Percentiles rank a stretch among this genome's conserved stretches.
Evolutionary conservation across 1,284 basidiomycete genomes (phyloP).

Genomic region (Phellopilus nigrolimitatus): DNA sequence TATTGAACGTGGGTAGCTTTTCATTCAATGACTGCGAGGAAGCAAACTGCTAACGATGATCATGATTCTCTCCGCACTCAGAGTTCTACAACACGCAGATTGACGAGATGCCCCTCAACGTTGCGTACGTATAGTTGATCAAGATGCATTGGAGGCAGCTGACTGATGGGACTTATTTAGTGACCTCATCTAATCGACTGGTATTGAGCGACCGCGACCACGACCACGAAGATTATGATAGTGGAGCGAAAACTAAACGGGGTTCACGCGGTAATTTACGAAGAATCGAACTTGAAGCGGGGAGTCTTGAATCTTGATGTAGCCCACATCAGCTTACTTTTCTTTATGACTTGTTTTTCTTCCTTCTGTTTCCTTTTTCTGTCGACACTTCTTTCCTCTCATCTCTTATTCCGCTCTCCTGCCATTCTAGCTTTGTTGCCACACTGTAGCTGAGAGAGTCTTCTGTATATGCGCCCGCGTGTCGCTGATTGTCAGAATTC

Average conservation of each 20-base stretch:
- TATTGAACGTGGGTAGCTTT: constrained; percentile 77
- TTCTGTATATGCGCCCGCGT: background rate
- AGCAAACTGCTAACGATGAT: constrained; percentile 12
- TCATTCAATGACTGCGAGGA: constrained; percentile 5
- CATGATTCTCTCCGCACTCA: constrained; percentile 28
- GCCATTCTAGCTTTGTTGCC: constrained; percentile 25
- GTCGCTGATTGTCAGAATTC: background rate
- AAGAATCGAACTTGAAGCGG: constrained; percentile 1
- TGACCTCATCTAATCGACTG: constrained; percentile 41
- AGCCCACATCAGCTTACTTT: constrained; percentile 10
- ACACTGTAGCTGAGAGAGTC: background rate
- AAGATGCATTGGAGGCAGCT: constrained; percentile 16
- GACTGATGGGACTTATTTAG: constrained; percentile 27
- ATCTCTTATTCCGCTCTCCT: background rate
- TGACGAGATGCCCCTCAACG: constrained; percentile 98
- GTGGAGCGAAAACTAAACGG: background rate
- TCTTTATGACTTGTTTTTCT: background rate
- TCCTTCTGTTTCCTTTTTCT: constrained; percentile 8
- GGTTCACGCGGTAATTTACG: constrained; percentile 16
- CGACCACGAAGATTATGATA: constrained; percentile 5
- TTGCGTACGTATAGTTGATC: constrained; percentile 54
- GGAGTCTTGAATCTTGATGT: constrained; percentile 13
- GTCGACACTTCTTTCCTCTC: constrained; percentile 3
- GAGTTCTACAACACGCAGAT: constrained; percentile 94
- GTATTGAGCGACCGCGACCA: background rate